Evolutionary conservation across 2,329 filamentous ascomycete genomes (phyloP).

Genomic region (Metarhizium sp.): DNA sequence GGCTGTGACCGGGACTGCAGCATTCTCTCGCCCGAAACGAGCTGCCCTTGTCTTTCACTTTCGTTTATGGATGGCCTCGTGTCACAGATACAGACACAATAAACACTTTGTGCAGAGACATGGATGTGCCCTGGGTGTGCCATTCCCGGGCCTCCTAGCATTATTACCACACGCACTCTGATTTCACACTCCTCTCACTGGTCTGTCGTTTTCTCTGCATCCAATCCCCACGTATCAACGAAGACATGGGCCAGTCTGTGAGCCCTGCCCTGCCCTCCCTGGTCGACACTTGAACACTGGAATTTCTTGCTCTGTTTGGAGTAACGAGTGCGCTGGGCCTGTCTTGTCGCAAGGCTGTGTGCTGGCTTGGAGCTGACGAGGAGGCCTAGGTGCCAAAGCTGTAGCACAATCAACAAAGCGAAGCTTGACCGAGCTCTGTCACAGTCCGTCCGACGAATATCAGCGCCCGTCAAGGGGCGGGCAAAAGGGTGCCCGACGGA

Average conservation of each 20-base stretch:
- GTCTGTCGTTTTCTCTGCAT: background rate
- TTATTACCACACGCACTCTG: background rate
- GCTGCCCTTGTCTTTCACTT: background rate
- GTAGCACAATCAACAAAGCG: background rate
- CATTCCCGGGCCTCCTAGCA: background rate
- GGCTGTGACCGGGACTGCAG: background rate
- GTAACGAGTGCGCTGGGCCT: no score
- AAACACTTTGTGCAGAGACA: background rate
- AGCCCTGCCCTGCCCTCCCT: background rate
- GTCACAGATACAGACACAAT: background rate
- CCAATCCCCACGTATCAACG: background rate
- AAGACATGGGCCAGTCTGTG: background rate
- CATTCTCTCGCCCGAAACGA: background rate
- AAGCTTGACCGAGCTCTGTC: background rate
- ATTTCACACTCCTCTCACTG: background rate
- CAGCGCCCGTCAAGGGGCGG: background rate
- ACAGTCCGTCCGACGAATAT: background rate
- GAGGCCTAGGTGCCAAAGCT: background rate
- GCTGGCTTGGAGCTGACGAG: background rate
- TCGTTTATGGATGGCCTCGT: background rate
- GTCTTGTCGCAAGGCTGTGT: background rate
- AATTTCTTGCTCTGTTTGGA: background rate
- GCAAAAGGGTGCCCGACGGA: background rate
- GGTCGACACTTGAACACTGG: background rate
- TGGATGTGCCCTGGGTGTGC: background rate